These are phyloP conservation scores for Liquidambar formosana DNA, from an alignment of 164 flowering plant species.

Conservation along the genomic window DNA sequence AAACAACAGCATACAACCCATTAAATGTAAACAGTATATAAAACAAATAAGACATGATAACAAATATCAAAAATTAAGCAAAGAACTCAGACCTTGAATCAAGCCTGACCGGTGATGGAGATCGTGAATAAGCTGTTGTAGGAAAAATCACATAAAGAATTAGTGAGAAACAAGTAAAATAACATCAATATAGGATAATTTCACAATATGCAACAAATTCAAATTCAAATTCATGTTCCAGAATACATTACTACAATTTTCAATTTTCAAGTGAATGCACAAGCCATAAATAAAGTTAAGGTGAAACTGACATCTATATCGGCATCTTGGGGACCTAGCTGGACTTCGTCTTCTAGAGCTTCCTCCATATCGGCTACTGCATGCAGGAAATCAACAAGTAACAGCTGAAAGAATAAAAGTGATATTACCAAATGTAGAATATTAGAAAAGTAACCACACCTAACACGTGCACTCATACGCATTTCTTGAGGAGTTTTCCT, in stretches of 20 bases:
- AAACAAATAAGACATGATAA: not conserved
- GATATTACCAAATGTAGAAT: not conserved
- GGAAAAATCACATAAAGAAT: not conserved
- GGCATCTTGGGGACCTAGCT: conserved; percentile 70
- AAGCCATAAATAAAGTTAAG: conserved; percentile 1
- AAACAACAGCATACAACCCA: not conserved
- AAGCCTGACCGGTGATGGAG: conserved; percentile 39
- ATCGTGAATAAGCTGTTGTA: conserved; percentile 48
- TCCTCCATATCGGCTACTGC: conserved; percentile 62
- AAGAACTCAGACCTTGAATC: conserved; percentile 39
- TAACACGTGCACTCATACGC: conserved; percentile 52
- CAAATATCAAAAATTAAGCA: not conserved
- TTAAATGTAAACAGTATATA: not conserved
- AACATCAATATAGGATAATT: not conserved
- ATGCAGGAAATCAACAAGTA: not conserved
- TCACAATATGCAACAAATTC: not conserved
- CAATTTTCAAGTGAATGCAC: not conserved
- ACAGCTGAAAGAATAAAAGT: not conserved
- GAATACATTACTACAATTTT: not conserved
- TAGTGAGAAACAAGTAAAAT: conserved; percentile 6
- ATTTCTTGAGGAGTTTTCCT: conserved; percentile 93
- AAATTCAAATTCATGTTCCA: not conserved
- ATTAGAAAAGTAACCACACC: conserved; percentile 31
- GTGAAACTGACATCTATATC: conserved; percentile 67
- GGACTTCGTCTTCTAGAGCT: conserved; percentile 60